Conservation (phyloP, 2,329 filamentous ascomycete genomes). For the Stachybotrys echinatus region DNA sequence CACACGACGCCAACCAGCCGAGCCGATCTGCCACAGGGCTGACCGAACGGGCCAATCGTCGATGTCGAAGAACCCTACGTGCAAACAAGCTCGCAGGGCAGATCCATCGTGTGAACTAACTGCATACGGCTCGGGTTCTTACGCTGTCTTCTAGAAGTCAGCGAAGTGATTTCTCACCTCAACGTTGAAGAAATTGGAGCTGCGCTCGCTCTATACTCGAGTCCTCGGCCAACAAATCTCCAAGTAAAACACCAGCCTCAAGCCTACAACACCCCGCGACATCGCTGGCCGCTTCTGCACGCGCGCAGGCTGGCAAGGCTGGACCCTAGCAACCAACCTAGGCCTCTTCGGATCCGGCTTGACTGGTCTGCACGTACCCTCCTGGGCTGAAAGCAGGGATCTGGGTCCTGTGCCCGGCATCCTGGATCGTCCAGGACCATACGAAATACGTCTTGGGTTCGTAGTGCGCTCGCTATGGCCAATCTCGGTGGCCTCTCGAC, state of each 20-base stretch:
- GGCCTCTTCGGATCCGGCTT: not conserved
- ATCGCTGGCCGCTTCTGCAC: not conserved
- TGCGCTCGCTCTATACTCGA: too few species aligned
- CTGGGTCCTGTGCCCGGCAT: not conserved
- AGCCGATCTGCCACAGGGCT: constrained; percentile 1
- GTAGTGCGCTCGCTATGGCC: not conserved
- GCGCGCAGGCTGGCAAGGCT: not conserved
- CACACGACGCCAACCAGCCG: not conserved
- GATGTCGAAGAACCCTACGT: not conserved
- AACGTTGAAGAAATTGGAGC: too few species aligned
- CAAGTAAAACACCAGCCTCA: too few species aligned
- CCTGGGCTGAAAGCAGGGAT: not conserved
- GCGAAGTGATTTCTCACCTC: too few species aligned
- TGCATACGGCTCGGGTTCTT: too few species aligned
- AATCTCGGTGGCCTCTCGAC: not conserved
- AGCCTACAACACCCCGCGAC: not conserved
- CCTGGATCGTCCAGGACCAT: not conserved
- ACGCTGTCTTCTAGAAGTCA: too few species aligned
- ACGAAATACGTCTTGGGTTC: not conserved
- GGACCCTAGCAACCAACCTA: not conserved
- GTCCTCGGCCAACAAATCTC: too few species aligned
- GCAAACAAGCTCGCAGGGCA: not conserved
- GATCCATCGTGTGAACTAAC: too few species aligned
- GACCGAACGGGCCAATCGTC: not conserved
- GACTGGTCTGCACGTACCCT: not conserved